Conservation (phyloP, 768 basidiomycete genomes). For the Mycena maculata region DNA sequence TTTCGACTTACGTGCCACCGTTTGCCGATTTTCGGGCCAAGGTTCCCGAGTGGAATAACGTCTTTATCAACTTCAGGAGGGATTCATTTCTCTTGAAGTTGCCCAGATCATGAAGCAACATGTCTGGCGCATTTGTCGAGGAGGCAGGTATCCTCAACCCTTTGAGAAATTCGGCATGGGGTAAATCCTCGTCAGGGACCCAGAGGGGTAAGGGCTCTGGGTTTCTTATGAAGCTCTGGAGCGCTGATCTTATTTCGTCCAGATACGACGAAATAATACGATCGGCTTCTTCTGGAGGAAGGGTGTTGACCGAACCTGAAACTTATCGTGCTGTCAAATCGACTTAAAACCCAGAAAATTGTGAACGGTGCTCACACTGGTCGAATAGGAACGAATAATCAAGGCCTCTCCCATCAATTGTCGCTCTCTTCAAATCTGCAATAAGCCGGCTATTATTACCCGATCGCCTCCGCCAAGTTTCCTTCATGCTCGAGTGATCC, state of each 20-base stretch:
- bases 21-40: not conserved
- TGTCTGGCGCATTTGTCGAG: not conserved
- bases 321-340: not conserved
- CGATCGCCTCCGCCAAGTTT: not conserved
- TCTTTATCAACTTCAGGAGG: not conserved
- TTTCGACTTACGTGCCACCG: not conserved
- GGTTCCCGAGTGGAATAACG: not conserved
- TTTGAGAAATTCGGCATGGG: not conserved
- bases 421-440: not conserved
- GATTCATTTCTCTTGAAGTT: not conserved
- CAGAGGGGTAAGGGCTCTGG: not conserved
- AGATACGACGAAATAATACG: not conserved
- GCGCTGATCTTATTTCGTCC: not conserved
- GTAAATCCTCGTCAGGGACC: not conserved
- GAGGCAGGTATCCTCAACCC: not conserved
- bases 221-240: not conserved
- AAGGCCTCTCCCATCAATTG: not conserved
- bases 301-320: not conserved
- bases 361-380: not conserved
- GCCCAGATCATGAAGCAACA: constrained; percentile 17
- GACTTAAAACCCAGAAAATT: not conserved
- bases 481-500: not conserved
- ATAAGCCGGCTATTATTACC: not conserved
- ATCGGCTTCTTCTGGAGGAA: not conserved
- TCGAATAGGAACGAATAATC: not conserved